Percentiles rank a stretch among this genome's conserved stretches.
phyloP scores from a whole-genome alignment of 1,284 basidiomycete species.

The Coniophora puteana region DNA sequence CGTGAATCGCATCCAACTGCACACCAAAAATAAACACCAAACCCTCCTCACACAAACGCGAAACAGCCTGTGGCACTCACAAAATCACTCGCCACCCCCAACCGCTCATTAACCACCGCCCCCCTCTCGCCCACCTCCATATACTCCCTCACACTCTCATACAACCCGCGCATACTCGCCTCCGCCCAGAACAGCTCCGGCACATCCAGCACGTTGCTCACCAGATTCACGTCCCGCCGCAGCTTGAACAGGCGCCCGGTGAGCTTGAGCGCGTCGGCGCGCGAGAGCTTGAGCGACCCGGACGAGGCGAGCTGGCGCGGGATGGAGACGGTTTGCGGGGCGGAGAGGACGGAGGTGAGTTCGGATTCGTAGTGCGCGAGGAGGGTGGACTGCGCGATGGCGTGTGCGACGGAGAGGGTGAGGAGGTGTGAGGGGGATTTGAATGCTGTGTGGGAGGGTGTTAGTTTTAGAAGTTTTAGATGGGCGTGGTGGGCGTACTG shows the following conservation, averaged over 20 bases:
- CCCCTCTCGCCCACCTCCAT: constrained; percentile 90
- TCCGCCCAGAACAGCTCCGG: constrained; percentile 97
- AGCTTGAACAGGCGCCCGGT: constrained; percentile 89
- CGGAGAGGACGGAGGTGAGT: constrained; percentile 76
- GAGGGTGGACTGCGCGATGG: constrained; percentile 92
- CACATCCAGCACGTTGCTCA: constrained; percentile 90
- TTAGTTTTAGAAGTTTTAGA: background rate
- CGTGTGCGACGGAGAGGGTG: constrained; percentile 90
- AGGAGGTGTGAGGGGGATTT: constrained; percentile 86
- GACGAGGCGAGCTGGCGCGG: constrained; percentile 82
- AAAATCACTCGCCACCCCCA: constrained; percentile 86
- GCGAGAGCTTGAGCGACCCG: constrained; percentile 75
- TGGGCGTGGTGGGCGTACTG: constrained; percentile 42
- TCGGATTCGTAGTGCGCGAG: constrained; percentile 86
- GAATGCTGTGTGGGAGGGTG: constrained; percentile 33
- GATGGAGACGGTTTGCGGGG: constrained; percentile 75
- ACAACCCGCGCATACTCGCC: constrained; percentile 84
- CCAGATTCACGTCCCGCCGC: constrained; percentile 87
- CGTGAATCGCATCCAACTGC: constrained; percentile 91
- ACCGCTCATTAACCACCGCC: constrained; percentile 84
- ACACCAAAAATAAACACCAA: background rate
- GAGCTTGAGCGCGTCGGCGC: constrained; percentile 82
- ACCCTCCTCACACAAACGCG: background rate
- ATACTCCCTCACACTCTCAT: constrained; percentile 93
- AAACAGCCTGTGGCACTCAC: constrained; percentile 41